phyloP scores from a whole-genome alignment of 2,329 filamentous ascomycete species.

The Xylariales sp. region DNA sequence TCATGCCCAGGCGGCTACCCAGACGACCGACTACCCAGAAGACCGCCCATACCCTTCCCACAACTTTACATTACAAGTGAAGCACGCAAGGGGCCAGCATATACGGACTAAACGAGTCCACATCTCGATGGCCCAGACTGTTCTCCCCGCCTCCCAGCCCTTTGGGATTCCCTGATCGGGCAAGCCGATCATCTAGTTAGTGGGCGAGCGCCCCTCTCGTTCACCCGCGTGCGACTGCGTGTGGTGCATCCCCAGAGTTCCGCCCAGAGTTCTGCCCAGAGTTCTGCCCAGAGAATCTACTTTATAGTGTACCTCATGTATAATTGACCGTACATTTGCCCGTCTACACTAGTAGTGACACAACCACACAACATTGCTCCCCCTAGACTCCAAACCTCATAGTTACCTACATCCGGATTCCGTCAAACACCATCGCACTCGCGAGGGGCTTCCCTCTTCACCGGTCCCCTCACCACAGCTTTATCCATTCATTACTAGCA shows the following conservation, averaged over 20 bases:
- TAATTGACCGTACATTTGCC: conserved; percentile 21
- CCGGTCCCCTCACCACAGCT: conserved; percentile 17
- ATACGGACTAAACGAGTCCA: not conserved
- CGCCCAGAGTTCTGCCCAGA: too few relatives aligned
- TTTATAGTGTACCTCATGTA: conserved; percentile 1
- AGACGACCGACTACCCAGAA: too few relatives aligned
- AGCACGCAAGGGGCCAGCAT: too few relatives aligned
- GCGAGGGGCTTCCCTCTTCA: conserved; percentile 8
- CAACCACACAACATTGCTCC: not conserved
- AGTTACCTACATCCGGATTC: conserved; percentile 20
- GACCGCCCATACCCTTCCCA: not conserved
- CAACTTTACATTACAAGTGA: not conserved
- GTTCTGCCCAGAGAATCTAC: not conserved
- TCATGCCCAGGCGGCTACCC: too few relatives aligned
- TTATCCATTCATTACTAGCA: conserved; percentile 12
- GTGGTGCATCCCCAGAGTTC: conserved; percentile 21
- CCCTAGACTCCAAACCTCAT: conserved; percentile 24
- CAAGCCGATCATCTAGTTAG: conserved; percentile 38
- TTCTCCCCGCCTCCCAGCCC: conserved; percentile 29
- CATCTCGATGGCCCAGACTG: conserved; percentile 32
- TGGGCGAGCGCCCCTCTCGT: conserved; percentile 7
- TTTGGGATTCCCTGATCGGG: conserved; percentile 41
- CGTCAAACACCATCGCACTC: conserved; percentile 6
- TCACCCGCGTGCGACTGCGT: conserved; percentile 12
- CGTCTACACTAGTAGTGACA: conserved; percentile 5